phyloP scores from a whole-genome alignment of 495 filamentous ascomycete genomes.

The Aspergillus leporis region DNA sequence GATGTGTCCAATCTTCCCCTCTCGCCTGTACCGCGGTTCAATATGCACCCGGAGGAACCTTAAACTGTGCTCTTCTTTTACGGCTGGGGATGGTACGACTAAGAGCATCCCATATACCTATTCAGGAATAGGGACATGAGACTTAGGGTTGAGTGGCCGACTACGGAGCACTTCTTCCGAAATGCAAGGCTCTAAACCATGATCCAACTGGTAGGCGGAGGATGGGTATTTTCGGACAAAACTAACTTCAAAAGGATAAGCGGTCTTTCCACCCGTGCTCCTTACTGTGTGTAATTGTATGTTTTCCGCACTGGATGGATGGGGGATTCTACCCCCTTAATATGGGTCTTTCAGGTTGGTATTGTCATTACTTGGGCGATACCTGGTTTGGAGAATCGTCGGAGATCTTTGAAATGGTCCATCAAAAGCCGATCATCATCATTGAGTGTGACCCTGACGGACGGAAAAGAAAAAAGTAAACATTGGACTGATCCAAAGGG shows the following conservation, averaged over 20 bases:
- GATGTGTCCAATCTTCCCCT: background rate
- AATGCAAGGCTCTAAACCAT: background rate
- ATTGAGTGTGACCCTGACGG: background rate
- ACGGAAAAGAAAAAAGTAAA: conserved; percentile 1
- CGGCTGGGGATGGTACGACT: background rate
- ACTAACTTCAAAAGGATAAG: background rate
- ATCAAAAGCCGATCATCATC: conserved; percentile 2
- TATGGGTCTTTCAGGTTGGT: background rate
- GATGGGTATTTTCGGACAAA: background rate
- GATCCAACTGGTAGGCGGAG: background rate
- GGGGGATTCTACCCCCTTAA: background rate
- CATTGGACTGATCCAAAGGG: background rate
- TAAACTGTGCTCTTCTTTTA: background rate
- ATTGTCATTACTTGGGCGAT: background rate
- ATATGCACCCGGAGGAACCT: background rate
- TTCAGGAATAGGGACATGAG: background rate
- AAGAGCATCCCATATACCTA: background rate
- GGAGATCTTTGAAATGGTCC: conserved; percentile 3
- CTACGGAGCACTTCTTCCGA: background rate
- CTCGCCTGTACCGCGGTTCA: background rate
- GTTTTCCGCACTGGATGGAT: background rate
- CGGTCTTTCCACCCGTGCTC: background rate
- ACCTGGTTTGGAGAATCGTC: conserved; percentile 1
- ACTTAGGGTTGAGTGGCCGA: background rate
- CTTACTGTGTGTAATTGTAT: background rate